Evolutionary conservation across 805 yeast genomes (phyloP).

Genomic region (Candida morakotiae): DNA sequence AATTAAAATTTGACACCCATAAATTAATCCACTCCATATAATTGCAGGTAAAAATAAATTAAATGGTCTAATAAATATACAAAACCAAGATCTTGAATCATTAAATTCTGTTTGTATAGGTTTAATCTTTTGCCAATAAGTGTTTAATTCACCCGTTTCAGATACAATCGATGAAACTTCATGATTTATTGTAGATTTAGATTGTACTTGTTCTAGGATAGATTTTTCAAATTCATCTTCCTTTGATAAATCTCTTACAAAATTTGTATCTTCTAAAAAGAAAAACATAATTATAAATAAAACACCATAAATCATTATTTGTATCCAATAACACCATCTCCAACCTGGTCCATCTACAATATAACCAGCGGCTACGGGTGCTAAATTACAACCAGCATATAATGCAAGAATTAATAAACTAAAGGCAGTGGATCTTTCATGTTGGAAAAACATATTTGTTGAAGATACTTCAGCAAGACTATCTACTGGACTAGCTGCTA

Average conservation of each 20-base stretch:
- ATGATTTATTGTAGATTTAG: not conserved
- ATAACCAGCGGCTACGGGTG: constrained; percentile 44
- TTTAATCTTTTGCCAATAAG: constrained; percentile 2
- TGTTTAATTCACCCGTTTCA: not conserved
- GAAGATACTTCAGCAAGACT: constrained; percentile 45
- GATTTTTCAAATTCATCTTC: constrained; percentile 5
- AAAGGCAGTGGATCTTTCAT: constrained; percentile 34
- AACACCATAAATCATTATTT: constrained; percentile 27
- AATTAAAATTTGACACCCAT: constrained; percentile 51
- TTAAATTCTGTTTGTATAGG: constrained; percentile 1
- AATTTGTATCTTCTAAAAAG: constrained; percentile 43
- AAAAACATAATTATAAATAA: constrained; percentile 29
- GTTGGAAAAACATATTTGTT: constrained; percentile 43
- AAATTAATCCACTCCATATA: constrained; percentile 44
- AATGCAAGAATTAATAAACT: constrained; percentile 34
- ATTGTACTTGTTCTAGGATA: not conserved
- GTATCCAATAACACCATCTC: constrained; percentile 36
- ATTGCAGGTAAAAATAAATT: not conserved
- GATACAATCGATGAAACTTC: not conserved
- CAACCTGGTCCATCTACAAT: constrained; percentile 33
- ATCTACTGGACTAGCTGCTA: constrained; percentile 39
- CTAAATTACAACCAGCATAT: constrained; percentile 43
- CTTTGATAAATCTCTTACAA: constrained; percentile 19
- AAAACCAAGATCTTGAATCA: constrained; percentile 3
- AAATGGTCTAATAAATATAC: constrained; percentile 3